These are phyloP conservation scores for Microbotryum intermedium DNA, from an alignment of 1,284 basidiomycete genomes.

Conservation along the genomic window DNA sequence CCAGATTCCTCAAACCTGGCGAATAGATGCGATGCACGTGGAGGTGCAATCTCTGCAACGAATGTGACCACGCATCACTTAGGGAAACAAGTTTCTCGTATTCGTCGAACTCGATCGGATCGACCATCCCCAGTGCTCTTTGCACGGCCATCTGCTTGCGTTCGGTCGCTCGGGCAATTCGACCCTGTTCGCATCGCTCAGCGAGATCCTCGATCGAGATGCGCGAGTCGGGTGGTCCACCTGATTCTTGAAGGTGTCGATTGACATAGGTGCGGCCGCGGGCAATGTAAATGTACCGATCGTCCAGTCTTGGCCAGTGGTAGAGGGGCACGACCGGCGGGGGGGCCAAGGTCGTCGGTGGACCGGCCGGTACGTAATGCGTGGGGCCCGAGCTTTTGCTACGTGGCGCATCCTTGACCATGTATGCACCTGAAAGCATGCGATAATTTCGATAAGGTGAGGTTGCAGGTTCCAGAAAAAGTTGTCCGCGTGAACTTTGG, in stretches of 20 bases:
- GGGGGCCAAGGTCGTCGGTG: too few species aligned
- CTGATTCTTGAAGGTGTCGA: conserved; percentile 22
- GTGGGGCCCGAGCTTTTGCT: too few species aligned
- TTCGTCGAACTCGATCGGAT: not conserved
- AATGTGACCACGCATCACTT: conserved; percentile 10
- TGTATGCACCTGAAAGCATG: too few species aligned
- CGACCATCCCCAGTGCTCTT: not conserved
- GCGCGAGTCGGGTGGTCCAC: not conserved
- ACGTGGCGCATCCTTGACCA: too few species aligned
- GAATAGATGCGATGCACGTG: conserved; percentile 29
- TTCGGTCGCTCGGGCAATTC: not conserved
- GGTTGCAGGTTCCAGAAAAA: too few species aligned
- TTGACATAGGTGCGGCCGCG: conserved; percentile 10
- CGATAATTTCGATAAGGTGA: too few species aligned
- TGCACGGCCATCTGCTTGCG: not conserved
- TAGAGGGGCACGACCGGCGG: conserved; percentile 8
- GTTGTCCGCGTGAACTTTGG: too few species aligned
- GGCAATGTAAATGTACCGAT: conserved; percentile 25
- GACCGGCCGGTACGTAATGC: too few species aligned
- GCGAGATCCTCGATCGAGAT: conserved; percentile 9
- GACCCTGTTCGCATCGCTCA: not conserved
- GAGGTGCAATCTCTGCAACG: conserved; percentile 21
- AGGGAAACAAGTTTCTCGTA: conserved; percentile 22
- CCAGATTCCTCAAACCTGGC: conserved; percentile 15
- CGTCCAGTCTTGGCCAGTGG: conserved; percentile 22